Evolutionary conservation across 176 grass and related monocot species (phyloP), one percentile per base, ranked within the genome.

Genomic region (Luzula sylvatica): DNA sequence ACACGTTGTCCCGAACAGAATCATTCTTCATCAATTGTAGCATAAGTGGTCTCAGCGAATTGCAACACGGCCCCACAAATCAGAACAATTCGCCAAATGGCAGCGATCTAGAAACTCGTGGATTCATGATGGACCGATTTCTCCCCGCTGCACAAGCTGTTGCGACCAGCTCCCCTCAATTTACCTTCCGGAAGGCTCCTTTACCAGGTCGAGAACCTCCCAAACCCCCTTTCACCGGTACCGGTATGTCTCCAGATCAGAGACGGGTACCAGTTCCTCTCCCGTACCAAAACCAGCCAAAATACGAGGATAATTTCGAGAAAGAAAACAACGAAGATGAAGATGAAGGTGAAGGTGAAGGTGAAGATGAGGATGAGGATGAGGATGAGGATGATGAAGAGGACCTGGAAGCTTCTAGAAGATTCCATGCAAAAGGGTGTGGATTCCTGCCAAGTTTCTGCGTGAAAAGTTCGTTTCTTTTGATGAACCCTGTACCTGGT

Each of bases 1-100:
- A 98, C 57, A 81, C 86, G 40, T 76, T 98, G 38, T 92, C 93
- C 1, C 72, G 82, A 12, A 58, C 81, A 0, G 86, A 83, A 28
- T 98, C 93, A 20, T 77, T 80, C 43, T 64, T 87, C 65, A 82
- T 98, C 75, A 98, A 92, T 65, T 98, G 93, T 79, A 98, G 86
- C 35, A 65, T 92, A 28, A 98, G 93, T 23, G 93, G 93, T 58
- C 71, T 98, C 16, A 98, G 86, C 41, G 93, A 76, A 62, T 12
- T 74, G 55, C 50, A 17, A 23, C 59, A 72, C 11, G 22, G 32
- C 9, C 15, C 52, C 2, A 25, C 40, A 21, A 19, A 26, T n/a
- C 23, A 40, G 15, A 46, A 15, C 50, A 49, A 12, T 8, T 3
- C 7, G 3, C 38, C 22, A 17, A 61, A 25, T 0, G 63, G 30